Evolutionary conservation across 208 protist genomes (phyloP).

Genomic region (Leishmania guyanensis): DNA sequence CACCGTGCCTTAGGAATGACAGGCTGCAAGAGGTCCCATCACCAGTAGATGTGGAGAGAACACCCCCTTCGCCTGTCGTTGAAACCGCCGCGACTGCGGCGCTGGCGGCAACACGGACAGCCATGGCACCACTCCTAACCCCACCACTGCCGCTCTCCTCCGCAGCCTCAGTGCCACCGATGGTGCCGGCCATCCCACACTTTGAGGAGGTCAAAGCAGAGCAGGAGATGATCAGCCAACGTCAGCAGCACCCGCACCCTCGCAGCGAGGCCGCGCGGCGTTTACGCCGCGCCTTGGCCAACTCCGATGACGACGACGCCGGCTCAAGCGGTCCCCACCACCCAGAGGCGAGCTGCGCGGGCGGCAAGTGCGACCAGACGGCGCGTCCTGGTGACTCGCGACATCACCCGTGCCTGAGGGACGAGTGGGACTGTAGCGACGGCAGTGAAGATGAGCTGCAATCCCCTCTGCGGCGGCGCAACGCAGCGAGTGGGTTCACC

Average conservation of each 20-base stretch:
- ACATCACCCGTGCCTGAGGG: neutral
- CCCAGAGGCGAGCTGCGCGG: neutral
- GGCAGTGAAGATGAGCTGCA: neutral
- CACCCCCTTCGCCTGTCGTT: neutral
- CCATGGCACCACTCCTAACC: neutral
- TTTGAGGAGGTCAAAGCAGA: conserved; percentile 13
- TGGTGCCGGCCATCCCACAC: conserved; percentile 17
- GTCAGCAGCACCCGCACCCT: conserved; percentile 6
- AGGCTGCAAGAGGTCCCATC: no score
- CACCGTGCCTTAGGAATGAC: neutral
- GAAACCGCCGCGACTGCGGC: neutral
- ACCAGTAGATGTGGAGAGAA: neutral
- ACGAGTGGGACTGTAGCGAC: neutral
- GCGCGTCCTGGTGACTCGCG: conserved; percentile 4
- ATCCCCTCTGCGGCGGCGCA: neutral
- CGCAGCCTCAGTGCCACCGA: neutral
- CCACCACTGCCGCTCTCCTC: neutral
- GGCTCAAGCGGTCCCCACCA: neutral
- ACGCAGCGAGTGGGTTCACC: neutral
- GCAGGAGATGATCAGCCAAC: conserved; percentile 5
- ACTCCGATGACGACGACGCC: conserved; percentile 12
- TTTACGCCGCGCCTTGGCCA: neutral
- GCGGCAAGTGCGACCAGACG: conserved; percentile 9
- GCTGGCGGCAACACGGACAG: neutral
- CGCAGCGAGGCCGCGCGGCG: conserved; percentile 27